Base-by-base conservation (phyloP, 345 rosid species). In the Hypericum perforatum region DNA sequence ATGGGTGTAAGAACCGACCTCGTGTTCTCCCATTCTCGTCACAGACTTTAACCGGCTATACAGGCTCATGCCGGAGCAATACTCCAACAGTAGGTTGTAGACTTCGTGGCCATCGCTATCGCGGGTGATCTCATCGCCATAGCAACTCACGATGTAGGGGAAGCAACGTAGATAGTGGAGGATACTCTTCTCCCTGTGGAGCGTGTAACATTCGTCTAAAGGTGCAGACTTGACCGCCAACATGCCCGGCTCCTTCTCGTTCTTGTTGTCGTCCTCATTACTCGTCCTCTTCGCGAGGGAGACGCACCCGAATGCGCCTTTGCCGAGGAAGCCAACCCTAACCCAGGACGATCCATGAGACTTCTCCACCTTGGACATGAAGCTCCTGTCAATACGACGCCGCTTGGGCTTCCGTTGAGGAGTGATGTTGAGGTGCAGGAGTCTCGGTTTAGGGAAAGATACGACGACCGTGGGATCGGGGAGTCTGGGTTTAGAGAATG, bases 211-310 rank as follows among this genome's bases (percentile, higher is more conserved):
- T n/a, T 15, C 9, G 38, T 16, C 16, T 16, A 8, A 5, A 0
- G 53, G 4, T 11, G 45, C 46, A 11, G 62, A 39, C 43, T 48
- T 58, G 7, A 58, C 54, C 37, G 50, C 59, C 8, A 56, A 11
- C 3, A 10, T 16, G 44, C 11, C 8, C 14, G 49, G 49, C 14
- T n/a, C 8, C 16, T 16, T 7, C 11, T 15, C 10, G 8, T 36
- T 3, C 7, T 16, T 14, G 7, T 13, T 6, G 22, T 8, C 6
- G 32, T 15, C 10, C 13, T 36, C 7, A 7, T 37, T n/a, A 16
- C 7, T 16, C 22, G 6, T 41, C 11, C 14, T 41, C 22, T 5
- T 15, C 5, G 58, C 58, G 7, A 41, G 16, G 22, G 10, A 54
- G 11, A 54, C 58, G 11, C 38, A 40, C 0, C 58, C 46, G 0